Evolutionary conservation across 1,284 basidiomycete genomes (phyloP), one percentile per base, ranked within the genome.

Genomic region (Wallemia ichthyophaga): DNA sequence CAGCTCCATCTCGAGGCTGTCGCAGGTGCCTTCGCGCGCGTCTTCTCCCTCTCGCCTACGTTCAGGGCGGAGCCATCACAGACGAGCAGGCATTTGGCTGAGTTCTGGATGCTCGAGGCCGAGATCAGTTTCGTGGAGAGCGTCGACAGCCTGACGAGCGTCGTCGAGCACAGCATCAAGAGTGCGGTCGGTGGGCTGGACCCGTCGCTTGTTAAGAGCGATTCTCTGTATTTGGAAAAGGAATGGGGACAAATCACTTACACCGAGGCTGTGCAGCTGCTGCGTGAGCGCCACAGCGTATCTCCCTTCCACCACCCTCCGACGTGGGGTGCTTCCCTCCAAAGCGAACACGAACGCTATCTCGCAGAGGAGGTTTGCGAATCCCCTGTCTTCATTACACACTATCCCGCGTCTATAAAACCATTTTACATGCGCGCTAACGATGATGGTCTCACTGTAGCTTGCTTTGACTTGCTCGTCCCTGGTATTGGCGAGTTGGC

Each of bases 21-120:
- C 57, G 78, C 85, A 1, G 75, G 79, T 7, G 78, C 85, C 0
- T 70, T 94, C 17, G 76, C 80, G 0, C 78, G 89, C 26, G 83
- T 87, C 0, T 99, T 89, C 73, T 89, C 88, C 0, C 76, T 95
- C 24, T 82, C 83, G 0, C 91, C 92, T 0, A 81, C 81, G 61
- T 99, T 98, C 71, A 81, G 92, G 23, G 92, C 92, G 21, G 92
- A 99, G 66, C 78, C 79, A 5, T 84, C 81, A 2, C 76, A 82
- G 64, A 96, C 92, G 1, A 79, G 78, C 58, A 76, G 92, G n/a
- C 92, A 99, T 69, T 76, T 99, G 5, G 79, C 86, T 57, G 94
- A 99, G 68, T 99, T 98, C 69, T 94, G 87, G 85, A 98, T 98
- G 92, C 76, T 94, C 60, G 92, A 99, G 71, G 88, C 84, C 0